Evolutionary conservation across 2,329 filamentous ascomycete species (phyloP).

Genomic region (Rutstroemia sp.): DNA sequence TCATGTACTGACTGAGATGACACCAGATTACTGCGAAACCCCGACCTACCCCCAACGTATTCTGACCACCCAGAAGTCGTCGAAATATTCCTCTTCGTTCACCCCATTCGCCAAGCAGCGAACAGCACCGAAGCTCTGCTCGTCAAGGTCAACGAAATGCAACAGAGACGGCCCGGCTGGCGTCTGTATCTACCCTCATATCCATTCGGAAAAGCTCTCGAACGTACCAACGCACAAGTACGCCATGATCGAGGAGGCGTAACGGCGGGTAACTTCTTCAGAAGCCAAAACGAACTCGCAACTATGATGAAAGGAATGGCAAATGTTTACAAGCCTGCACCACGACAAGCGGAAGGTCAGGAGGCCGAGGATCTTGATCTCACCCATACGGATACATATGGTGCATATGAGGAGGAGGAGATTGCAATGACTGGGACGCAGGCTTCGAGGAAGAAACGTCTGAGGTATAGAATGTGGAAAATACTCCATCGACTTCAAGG

Average conservation of each 20-base stretch:
- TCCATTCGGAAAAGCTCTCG: slow-evolving; percentile 44
- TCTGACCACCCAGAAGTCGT: slow-evolving; percentile 43
- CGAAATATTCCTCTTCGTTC: slow-evolving; percentile 47
- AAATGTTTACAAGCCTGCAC: slow-evolving; percentile 29
- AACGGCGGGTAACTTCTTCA: slow-evolving; percentile 42
- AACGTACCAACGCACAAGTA: slow-evolving; percentile 48
- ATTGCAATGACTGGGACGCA: slow-evolving; percentile 34
- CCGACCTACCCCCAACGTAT: slow-evolving; percentile 38
- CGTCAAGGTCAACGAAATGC: slow-evolving; percentile 41
- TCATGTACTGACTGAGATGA: neutral
- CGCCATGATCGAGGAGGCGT: slow-evolving; percentile 51
- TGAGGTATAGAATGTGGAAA: slow-evolving; percentile 42
- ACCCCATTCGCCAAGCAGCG: slow-evolving; percentile 46
- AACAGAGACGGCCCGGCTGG: slow-evolving; percentile 34
- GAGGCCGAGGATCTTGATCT: slow-evolving; percentile 21
- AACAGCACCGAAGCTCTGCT: slow-evolving; percentile 40
- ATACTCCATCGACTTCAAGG: slow-evolving; percentile 46
- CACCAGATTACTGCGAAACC: slow-evolving; percentile 36
- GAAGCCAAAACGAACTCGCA: slow-evolving; percentile 25
- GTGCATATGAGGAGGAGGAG: slow-evolving; percentile 31
- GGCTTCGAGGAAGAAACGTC: slow-evolving; percentile 31
- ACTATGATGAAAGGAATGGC: slow-evolving; percentile 30
- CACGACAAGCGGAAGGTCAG: slow-evolving; percentile 19
- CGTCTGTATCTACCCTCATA: slow-evolving; percentile 45
- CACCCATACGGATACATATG: slow-evolving; percentile 18